Base-by-base conservation (phyloP, 1,284 basidiomycete genomes). In the Golubevia sp. region DNA sequence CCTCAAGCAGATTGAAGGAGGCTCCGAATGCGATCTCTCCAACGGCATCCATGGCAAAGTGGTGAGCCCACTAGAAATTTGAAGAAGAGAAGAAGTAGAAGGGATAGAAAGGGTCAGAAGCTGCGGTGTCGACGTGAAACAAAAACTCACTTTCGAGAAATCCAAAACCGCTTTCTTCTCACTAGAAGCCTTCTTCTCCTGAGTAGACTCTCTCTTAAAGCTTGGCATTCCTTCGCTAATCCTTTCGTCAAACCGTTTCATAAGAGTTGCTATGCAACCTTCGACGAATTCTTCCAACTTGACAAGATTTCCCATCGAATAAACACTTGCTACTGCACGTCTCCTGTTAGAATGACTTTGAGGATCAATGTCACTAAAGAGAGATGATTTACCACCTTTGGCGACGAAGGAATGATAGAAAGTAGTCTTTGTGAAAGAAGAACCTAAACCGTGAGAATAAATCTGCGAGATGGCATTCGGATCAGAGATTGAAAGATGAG, bases 211-310 rank as follows among this genome's bases (percentile, higher is more conserved):
- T 44, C 18, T 44, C 13, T 44, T 44, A 15, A 25, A 30, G 27
- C 13, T n/a, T 13, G 27, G 24, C 51, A n/a, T 53, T 53, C 24
- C 51, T 25, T 53, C 13, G 18, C 11, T n/a, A 15, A 25, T 30
- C n/a, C 51, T 53, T 53, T 30, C 4, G 3, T 53, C 51, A 1
- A 68, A 53, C 7, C 66, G 58, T 30, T 66, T 64, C 56, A 74
- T 59, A 23, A 76, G 50, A 8, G 66, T 57, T 54, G 71, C 68
- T 1, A 64, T 58, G 18, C 70, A 61, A 13, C 60, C 63, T 15
- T 76, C 73, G 24, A 76, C 67, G 24, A 68, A 76, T 38, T 76
- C 66, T 56, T 76, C 73, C 44, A 74, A 70, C 55, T 73, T 69
- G 44, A 74, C 67, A 1, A 76, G 66, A 48, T 62, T 65, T 58